phyloP scores from a whole-genome alignment of 2,329 filamentous ascomycete genomes.

The Penicillium sp. region DNA sequence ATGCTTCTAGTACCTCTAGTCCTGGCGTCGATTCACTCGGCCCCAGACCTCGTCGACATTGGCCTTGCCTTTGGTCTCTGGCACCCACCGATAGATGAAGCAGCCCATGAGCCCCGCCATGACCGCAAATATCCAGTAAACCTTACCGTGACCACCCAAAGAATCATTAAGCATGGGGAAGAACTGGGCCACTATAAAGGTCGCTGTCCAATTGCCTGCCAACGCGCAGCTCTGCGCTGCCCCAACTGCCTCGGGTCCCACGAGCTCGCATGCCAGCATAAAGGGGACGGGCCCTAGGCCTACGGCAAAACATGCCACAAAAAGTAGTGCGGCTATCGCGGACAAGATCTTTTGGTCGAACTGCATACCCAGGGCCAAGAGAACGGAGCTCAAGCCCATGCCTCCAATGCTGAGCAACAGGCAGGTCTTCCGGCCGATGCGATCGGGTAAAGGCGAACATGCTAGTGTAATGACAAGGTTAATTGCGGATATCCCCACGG shows the following conservation, averaged over 20 bases:
- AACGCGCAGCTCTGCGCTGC: constrained; percentile 85
- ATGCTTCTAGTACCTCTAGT: constrained; percentile 30
- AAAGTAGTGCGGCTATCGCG: constrained; percentile 72
- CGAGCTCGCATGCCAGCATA: constrained; percentile 85
- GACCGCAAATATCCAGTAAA: constrained; percentile 85
- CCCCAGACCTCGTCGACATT: constrained; percentile 91
- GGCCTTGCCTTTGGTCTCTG: constrained; percentile 82
- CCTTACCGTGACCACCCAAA: constrained; percentile 71
- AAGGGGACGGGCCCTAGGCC: constrained; percentile 93
- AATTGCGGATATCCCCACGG: constrained; percentile 78
- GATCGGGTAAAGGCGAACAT: constrained; percentile 80
- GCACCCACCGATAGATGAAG: constrained; percentile 71
- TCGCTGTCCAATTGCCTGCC: constrained; percentile 81
- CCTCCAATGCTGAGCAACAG: constrained; percentile 76
- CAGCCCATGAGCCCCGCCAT: constrained; percentile 63
- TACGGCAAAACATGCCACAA: constrained; percentile 84
- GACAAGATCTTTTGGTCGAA: constrained; percentile 68
- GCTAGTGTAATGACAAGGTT: constrained; percentile 78
- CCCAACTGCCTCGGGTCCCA: constrained; percentile 83
- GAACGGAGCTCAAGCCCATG: constrained; percentile 72
- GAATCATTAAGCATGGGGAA: constrained; percentile 80
- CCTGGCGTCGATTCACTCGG: constrained; percentile 41
- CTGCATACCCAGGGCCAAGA: constrained; percentile 75
- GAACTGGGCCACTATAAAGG: constrained; percentile 88
- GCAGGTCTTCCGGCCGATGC: constrained; percentile 79